phyloP scores from a whole-genome alignment of 2,329 filamentous ascomycete genomes.

The Penicillium rolfsii region DNA sequence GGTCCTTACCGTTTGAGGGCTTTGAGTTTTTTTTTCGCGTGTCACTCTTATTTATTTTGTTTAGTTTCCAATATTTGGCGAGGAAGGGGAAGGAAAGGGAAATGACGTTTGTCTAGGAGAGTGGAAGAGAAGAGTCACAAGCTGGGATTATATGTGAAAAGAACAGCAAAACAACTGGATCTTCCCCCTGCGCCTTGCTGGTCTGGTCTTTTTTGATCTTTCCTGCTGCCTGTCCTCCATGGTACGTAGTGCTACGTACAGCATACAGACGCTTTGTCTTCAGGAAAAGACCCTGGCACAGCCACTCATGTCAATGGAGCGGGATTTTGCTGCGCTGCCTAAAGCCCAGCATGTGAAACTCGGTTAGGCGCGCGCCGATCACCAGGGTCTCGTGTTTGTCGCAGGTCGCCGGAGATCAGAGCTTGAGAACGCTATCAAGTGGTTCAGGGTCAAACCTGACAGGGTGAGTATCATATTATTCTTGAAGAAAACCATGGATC shows the following conservation, averaged over 20 bases:
- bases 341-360: neutral
- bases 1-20: neutral
- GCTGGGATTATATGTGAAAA: neutral
- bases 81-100: neutral
- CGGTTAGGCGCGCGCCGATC: slow-evolving; percentile 4
- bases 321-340: slow-evolving; percentile 1
- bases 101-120: neutral
- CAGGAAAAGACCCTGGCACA: neutral
- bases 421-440: neutral
- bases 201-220: neutral
- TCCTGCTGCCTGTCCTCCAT: neutral
- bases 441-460: neutral
- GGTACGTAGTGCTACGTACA: neutral
- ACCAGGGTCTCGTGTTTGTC: neutral
- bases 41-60: neutral
- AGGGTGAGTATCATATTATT: neutral
- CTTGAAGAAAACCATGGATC: neutral
- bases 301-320: neutral
- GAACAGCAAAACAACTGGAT: neutral
- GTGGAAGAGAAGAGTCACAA: neutral
- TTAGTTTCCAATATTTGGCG: neutral
- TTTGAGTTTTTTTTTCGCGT: neutral
- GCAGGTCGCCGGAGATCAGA: neutral
- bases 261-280: neutral
- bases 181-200: neutral